These are phyloP conservation scores for Moelleriella libera DNA, from an alignment of 2,329 filamentous ascomycete genomes.

Conservation along the genomic window DNA sequence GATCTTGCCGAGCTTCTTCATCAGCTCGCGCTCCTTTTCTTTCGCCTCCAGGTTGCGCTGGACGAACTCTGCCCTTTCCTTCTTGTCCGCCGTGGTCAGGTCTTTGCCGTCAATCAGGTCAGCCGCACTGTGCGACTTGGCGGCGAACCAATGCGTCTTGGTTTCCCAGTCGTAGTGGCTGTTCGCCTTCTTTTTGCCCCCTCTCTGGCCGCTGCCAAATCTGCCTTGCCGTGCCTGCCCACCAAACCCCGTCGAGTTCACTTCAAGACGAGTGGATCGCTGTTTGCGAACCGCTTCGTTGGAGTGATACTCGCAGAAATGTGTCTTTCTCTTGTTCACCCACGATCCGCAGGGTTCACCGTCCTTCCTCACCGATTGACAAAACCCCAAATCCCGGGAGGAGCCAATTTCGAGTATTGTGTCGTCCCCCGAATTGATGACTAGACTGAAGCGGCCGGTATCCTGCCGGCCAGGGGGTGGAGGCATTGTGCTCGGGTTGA, in stretches of 20 bases:
- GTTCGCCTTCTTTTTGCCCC: constrained; percentile 8
- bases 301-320: constrained; percentile 87
- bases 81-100: constrained; percentile 38
- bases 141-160: constrained; percentile 41
- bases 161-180: constrained; percentile 43
- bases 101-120: constrained; percentile 53
- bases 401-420: constrained; percentile 80
- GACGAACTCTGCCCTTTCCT: constrained; percentile 50
- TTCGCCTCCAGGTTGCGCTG: constrained; percentile 49
- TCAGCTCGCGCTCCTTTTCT: constrained; percentile 61
- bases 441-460: constrained; percentile 73
- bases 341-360: constrained; percentile 68
- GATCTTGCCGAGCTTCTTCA: constrained; percentile 48
- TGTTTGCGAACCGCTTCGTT: constrained; percentile 64
- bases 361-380: constrained; percentile 72
- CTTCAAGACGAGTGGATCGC: constrained; percentile 54
- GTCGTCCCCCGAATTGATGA: constrained; percentile 74
- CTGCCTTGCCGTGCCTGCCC: constrained; percentile 15
- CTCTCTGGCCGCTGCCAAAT: constrained; percentile 6
- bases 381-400: constrained; percentile 76
- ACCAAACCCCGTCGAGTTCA: constrained; percentile 53
- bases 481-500: constrained; percentile 86
- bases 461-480: constrained; percentile 62
- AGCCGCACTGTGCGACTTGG: constrained; percentile 37
- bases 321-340: constrained; percentile 78